Conservation (phyloP, 2,329 filamentous ascomycete species). For the Sclerotinia borealis region DNA sequence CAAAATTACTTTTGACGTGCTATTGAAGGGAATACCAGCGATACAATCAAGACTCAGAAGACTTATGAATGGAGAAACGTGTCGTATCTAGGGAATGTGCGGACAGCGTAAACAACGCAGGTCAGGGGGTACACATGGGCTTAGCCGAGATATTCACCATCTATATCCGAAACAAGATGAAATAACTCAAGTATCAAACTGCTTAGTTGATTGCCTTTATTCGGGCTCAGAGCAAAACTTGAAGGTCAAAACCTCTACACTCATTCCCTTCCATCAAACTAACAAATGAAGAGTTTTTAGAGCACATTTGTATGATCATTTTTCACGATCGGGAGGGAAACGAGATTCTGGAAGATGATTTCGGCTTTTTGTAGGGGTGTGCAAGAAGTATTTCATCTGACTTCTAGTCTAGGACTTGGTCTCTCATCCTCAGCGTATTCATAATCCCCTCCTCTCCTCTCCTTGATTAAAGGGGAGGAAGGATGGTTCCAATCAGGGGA, state of each 20-base stretch:
- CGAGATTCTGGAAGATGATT: neutral
- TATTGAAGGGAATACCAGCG: neutral
- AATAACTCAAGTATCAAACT: neutral
- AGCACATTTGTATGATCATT: neutral
- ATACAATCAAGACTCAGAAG: neutral
- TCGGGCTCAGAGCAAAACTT: no score
- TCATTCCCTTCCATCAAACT: neutral
- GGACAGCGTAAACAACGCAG: neutral
- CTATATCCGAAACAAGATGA: neutral
- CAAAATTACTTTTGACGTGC: neutral
- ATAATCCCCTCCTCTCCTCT: no score
- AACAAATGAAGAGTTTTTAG: neutral
- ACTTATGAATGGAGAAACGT: neutral
- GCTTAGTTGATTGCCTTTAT: neutral
- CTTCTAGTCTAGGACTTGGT: no score
- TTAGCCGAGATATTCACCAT: neutral
- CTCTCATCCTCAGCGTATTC: rapidly evolving
- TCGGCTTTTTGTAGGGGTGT: neutral
- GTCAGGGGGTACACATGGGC: neutral
- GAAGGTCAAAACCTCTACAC: no score
- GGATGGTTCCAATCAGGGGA: no score
- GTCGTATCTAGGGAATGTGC: neutral
- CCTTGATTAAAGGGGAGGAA: no score
- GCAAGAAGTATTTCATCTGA: neutral
- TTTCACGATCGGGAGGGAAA: neutral